Base-by-base conservation (phyloP, 2,329 filamentous ascomycete genomes). In the Calonectria multiphialidica region DNA sequence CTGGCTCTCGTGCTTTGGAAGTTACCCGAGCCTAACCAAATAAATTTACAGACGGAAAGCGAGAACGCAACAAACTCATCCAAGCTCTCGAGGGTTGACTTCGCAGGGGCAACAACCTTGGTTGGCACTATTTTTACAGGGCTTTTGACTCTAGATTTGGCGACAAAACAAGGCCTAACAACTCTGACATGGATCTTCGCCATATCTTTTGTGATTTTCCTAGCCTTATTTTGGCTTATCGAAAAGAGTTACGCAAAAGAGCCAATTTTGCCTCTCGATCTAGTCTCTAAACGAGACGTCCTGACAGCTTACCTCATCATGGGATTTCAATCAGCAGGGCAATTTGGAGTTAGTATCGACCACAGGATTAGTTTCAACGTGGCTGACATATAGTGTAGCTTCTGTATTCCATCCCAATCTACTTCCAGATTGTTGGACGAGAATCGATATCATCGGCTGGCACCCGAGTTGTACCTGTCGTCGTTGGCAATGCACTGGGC, bases 401-500 rank as follows among this genome's bases (percentile, higher is more conserved):
- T 23, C 50, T 71, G 1, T 71, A 66, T 35, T 30, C 63, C 8
- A 71, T 71, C 5, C 68, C 68, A 5, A 71, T 71, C 18, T 71
- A 67, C 16, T 71, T 71, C 44, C 68, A 71, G 23, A 62, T 71
- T 2, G 44, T 71, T n/a, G 55, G 63, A 9, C 53, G 63, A 5
- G 68, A 66, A 45, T 71, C 68, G 8, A 65, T 71, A 15, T 61
- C 62, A 16, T 71, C 68, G 7, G 55, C 37, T 18, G 33, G 68
- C 25, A 45, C 55, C 2, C 47, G 68, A 65, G 40, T 71, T n/a
- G 62, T 71, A 2, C 68, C 68, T 18, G 68, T 71, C 3, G 68
- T 66, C 3, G 42, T 71, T 25, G 68, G 68, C 10, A 71, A 71
- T 30, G 68, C 68, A 13, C 2, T 71, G n/a, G 68, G 68, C 15